Conservation (phyloP, 805 yeast species). For the Saccharomycopsis fibuligera region DNA sequence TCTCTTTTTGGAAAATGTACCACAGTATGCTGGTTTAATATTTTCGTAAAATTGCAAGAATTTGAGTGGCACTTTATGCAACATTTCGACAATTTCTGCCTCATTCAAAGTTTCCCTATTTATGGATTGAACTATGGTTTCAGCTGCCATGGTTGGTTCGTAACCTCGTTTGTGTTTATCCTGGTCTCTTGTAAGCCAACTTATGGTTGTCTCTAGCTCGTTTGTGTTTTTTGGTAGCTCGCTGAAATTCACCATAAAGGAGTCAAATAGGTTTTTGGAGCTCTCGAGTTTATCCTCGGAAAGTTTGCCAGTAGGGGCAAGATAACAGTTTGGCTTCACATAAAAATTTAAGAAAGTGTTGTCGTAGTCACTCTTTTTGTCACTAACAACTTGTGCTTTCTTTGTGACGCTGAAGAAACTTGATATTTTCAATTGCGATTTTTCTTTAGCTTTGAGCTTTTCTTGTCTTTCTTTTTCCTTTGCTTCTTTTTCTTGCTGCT, state of each 20-base stretch:
- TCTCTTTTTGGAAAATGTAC: constrained; percentile 41
- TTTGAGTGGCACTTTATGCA: constrained; percentile 29
- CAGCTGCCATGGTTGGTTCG: constrained; percentile 7
- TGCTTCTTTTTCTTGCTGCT: not conserved
- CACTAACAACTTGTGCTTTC: not conserved
- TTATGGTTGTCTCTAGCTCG: not conserved
- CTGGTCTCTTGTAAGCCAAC: not conserved
- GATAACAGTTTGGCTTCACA: not conserved
- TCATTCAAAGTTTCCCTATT: constrained; percentile 6
- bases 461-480: not conserved
- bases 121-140: constrained; percentile 10
- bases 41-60: constrained; percentile 45
- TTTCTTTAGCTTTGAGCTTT: constrained; percentile 5
- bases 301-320: not conserved
- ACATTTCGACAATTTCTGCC: constrained; percentile 18
- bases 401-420: constrained; percentile 15
- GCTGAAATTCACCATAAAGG: not conserved
- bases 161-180: not conserved
- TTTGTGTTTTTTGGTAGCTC: not conserved
- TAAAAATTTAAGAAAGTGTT: constrained; percentile 14
- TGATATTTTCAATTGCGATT: constrained; percentile 12
- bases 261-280: constrained; percentile 7
- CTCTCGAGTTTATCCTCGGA: not conserved
- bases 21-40: constrained; percentile 46
- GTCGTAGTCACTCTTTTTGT: constrained; percentile 13